These are phyloP conservation scores for Fonsecaea monophora DNA, from an alignment of 2,329 filamentous ascomycete species.

Conservation along the genomic window DNA sequence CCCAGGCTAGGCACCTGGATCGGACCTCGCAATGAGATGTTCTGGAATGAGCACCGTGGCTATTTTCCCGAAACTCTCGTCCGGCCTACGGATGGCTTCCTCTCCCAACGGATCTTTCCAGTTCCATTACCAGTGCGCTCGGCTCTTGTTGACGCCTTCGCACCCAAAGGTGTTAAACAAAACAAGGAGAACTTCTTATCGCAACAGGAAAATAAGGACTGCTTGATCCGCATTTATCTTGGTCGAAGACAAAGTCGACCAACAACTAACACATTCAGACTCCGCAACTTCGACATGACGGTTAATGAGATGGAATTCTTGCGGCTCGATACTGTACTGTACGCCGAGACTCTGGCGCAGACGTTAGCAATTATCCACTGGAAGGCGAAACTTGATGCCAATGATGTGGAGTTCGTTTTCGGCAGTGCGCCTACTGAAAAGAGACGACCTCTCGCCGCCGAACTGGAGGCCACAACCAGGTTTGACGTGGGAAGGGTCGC, in stretches of 20 bases:
- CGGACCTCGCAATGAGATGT: constrained; percentile 7
- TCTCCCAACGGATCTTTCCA: constrained; percentile 10
- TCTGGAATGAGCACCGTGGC: constrained; percentile 11
- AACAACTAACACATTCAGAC: constrained; percentile 6
- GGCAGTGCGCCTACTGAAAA: constrained; percentile 21
- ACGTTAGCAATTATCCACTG: constrained; percentile 61
- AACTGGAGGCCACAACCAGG: not conserved
- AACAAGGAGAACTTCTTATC: constrained; percentile 3
- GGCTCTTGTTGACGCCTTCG: constrained; percentile 14
- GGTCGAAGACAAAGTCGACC: constrained; percentile 44
- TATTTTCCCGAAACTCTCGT: no score
- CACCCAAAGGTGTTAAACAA: not conserved
- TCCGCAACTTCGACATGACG: constrained; percentile 25
- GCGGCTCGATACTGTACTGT: constrained; percentile 44
- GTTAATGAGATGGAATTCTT: constrained; percentile 57
- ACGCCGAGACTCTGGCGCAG: constrained; percentile 57
- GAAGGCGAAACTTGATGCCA: constrained; percentile 56
- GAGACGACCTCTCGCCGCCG: no score
- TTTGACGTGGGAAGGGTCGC: not conserved
- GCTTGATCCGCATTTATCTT: constrained; percentile 59
- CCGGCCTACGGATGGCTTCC: not conserved
- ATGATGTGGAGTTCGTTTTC: constrained; percentile 65
- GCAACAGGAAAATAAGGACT: constrained; percentile 51
- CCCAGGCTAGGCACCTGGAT: constrained; percentile 4
- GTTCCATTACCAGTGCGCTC: not conserved